Percentiles rank a stretch among this genome's conserved stretches.
phyloP scores from a whole-genome alignment of 129 eudicot species.

The Dittrichia graveolens region DNA sequence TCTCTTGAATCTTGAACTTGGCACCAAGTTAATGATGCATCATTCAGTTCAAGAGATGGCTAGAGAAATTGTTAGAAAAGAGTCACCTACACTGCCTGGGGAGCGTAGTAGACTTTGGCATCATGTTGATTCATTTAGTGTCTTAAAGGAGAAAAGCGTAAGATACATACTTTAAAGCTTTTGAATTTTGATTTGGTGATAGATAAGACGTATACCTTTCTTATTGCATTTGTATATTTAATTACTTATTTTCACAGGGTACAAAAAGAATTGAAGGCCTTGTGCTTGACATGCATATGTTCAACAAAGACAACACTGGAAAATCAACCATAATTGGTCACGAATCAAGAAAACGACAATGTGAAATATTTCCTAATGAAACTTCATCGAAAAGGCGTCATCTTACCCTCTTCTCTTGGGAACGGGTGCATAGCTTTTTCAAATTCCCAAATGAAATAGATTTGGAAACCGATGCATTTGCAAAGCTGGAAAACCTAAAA shows the following conservation, averaged over 20 bases:
- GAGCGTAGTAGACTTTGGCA: no score
- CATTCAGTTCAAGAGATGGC: neutral
- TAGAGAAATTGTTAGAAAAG: no score
- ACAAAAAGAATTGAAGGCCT: slow-evolving; percentile 17
- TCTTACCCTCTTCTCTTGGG: slow-evolving; percentile 12
- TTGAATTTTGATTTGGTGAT: no score
- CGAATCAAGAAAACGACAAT: neutral
- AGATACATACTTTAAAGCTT: no score
- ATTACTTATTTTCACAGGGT: slow-evolving; percentile 18
- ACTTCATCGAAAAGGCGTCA: neutral
- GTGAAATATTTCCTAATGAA: neutral
- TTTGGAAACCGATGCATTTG: slow-evolving; percentile 24
- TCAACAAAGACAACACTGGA: neutral
- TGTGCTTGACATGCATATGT: slow-evolving; percentile 20
- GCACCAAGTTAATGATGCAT: neutral
- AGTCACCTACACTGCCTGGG: no score
- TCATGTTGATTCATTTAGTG: no score
- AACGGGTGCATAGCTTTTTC: neutral
- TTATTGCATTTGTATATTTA: no score
- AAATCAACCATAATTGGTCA: neutral
- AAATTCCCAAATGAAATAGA: neutral
- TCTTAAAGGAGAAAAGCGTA: no score
- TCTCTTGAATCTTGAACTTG: neutral
- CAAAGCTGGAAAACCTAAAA: slow-evolving; percentile 25
- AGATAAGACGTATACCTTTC: no score